Base-by-base conservation (phyloP, 805 yeast species). In the Metschnikowia similis region DNA sequence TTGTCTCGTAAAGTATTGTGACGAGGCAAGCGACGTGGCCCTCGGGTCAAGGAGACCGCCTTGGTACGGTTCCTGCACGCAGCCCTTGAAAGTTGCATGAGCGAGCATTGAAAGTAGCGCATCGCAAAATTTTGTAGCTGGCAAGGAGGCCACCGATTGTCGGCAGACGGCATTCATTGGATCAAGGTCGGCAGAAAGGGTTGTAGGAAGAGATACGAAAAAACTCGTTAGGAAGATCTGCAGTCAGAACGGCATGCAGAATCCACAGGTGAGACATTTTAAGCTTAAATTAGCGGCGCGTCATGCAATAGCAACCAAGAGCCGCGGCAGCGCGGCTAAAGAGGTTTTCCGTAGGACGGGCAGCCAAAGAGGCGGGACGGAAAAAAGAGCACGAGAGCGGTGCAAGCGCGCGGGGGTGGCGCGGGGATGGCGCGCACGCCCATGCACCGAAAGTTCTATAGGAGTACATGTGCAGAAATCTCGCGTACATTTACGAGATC, bases 101-200 rank as follows among this genome's bases (percentile, higher is more conserved):
- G 35, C 44, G 44, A 30, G 21, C 44, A 31, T 41, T 13, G 44
- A 30, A 17, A 41, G 44, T 41, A n/a, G 45, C 36, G 37, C 37
- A 41, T 41, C 37, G 35, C 45, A 41, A 41, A 41, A 31, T 13
- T 41, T 41, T 10, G 16, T n/a, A 6, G 16, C 8, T 16, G 3
- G 10, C 6, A 41, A 30, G 8, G 10, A 8, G 6, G 17, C 17
- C 11, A 11, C 4, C 6, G 21, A 21, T 21, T 21, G 21, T 21
- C 11, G 6, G 8, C 8, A 28, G 14, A 21, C 14, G 28, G 8
- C 16, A 14, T 4, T 13, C 10, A 38, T 38, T n/a, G 41, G 31
- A 1, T 9, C 41, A 26, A 27, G 17, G 13, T 27, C 31, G 31
- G 27, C 4, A 17, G n/a, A 27, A 27, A 27, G 6, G 7, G 6